Evolutionary conservation across 176 grass and related monocot species (phyloP).

Genomic region (Phragmites australis): DNA sequence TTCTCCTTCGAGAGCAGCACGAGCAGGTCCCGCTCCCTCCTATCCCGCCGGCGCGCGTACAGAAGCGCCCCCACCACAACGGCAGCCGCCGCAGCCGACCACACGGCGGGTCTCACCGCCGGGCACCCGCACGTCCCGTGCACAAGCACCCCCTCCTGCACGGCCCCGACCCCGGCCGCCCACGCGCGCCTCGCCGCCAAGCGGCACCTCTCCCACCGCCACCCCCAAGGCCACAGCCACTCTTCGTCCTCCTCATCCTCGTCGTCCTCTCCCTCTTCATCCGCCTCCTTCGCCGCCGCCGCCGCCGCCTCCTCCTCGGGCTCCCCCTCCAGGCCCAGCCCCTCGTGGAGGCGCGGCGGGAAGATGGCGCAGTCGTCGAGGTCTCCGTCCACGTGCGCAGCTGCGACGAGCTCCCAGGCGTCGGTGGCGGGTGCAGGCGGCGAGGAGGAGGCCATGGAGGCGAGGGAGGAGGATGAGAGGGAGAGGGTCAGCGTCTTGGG

Average conservation of each 20-base stretch:
- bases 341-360: constrained; percentile 51
- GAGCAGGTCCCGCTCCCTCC: constrained; percentile 58
- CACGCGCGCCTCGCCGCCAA: constrained; percentile 40
- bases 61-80: constrained; percentile 45
- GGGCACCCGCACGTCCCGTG: constrained; percentile 39
- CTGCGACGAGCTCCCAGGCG: constrained; percentile 45
- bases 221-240: constrained; percentile 13
- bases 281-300: neutral
- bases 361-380: constrained; percentile 57
- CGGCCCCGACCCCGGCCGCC: constrained; percentile 41
- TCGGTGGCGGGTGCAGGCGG: constrained; percentile 35
- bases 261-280: neutral
- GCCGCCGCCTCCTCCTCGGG: constrained; percentile 10
- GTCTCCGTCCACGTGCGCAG: constrained; percentile 18
- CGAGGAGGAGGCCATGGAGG: constrained; percentile 43
- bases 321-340: constrained; percentile 45
- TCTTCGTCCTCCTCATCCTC: neutral
- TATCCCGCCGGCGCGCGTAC: constrained; percentile 66
- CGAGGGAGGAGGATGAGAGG: constrained; percentile 52
- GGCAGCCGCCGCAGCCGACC: constrained; percentile 44
- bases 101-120: constrained; percentile 48
- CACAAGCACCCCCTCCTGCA: constrained; percentile 38
- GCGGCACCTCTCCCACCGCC: constrained; percentile 26
- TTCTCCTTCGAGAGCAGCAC: constrained; percentile 68
- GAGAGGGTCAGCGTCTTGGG: constrained; percentile 51